Evolutionary conservation across 2,329 filamentous ascomycete species (phyloP), one percentile per base, ranked within the genome.

Genomic region (Cytospora schulzeri): DNA sequence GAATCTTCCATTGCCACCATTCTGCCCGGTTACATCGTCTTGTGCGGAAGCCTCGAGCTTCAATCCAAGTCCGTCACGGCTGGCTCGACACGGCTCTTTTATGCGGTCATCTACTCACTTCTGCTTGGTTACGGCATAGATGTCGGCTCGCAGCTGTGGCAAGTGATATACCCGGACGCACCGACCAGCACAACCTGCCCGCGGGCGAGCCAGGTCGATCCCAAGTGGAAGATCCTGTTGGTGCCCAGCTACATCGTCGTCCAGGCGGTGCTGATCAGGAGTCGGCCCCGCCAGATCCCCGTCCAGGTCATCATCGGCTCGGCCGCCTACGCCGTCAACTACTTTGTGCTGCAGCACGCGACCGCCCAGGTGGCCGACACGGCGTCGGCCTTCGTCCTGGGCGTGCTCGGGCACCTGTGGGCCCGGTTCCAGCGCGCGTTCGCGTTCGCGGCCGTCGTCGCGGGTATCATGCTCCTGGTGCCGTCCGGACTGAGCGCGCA

Each of bases 181-280:
- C 71, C 70, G 11, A 73, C 73, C 5, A 68, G 67, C n/a, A 73
- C 73, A 29, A 71, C 63, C 11, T 76, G 74, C 62, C 24, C 56
- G 7, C 70, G 74, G 35, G 67, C 69, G 2, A 9, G n/a, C 4
- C 12, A n/a, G 53, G 71, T 76, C 57, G 65, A 71, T 35, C 67
- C 69, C 11, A 68, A 72, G 58, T 71, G 72, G 61, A 84, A 83
- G 66, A 91, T 91, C 75, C 77, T 88, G 24, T 91, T 91, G 71
- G 90, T 92, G 0, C 82, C 88, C 0, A 74, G 82, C 15, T 93
- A 91, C 75, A 85, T 88, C 7, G 73, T 90, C 50, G 89, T 86
- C 68, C 67, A 68, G n/a, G 58, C 67, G n/a, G 58, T 68, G 14
- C 67, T 66, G 3, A 65, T 67, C 41, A 57, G 60, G n/a, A 55